Evolutionary conservation across 148 eudicot species (phyloP).

Genomic region (Rhododendron griersonianum): DNA sequence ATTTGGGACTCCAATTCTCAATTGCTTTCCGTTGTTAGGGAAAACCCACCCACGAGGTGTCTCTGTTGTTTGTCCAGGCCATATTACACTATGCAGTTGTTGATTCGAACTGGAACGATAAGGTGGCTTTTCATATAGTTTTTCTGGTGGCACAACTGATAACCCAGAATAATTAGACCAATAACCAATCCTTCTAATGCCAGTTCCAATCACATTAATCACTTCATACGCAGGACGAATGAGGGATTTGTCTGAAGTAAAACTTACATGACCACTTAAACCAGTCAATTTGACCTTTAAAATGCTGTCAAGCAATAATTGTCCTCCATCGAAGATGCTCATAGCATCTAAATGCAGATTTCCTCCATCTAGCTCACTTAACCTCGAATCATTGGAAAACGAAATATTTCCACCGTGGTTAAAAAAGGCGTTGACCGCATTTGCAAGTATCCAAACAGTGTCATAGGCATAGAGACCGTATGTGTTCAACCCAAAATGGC

Average conservation of each 20-base stretch:
- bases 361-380: conserved; percentile 23
- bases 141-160: conserved; percentile 60
- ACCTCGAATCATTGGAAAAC: conserved; percentile 38
- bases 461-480: conserved; percentile 74
- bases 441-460: conserved; percentile 70
- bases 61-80: conserved; percentile 61
- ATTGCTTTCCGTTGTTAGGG: conserved; percentile 43
- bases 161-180: conserved; percentile 70
- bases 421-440: conserved; percentile 44
- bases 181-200: conserved; percentile 51
- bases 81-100: conserved; percentile 39
- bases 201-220: conserved; percentile 66
- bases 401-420: conserved; percentile 53
- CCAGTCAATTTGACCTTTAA: conserved; percentile 44
- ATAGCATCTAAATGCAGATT: conserved; percentile 45
- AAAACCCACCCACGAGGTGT: conserved; percentile 89
- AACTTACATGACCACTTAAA: conserved; percentile 53
- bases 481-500: conserved; percentile 44
- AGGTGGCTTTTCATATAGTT: conserved; percentile 23
- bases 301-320: conserved; percentile 35
- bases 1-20: conserved; percentile 69
- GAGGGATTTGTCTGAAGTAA: conserved; percentile 33
- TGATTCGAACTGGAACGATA: conserved; percentile 29
- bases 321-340: conserved; percentile 65
- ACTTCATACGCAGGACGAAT: conserved; percentile 57